Evolutionary conservation across 768 basidiomycete species (phyloP).

Genomic region (Amanita jacksonii): DNA sequence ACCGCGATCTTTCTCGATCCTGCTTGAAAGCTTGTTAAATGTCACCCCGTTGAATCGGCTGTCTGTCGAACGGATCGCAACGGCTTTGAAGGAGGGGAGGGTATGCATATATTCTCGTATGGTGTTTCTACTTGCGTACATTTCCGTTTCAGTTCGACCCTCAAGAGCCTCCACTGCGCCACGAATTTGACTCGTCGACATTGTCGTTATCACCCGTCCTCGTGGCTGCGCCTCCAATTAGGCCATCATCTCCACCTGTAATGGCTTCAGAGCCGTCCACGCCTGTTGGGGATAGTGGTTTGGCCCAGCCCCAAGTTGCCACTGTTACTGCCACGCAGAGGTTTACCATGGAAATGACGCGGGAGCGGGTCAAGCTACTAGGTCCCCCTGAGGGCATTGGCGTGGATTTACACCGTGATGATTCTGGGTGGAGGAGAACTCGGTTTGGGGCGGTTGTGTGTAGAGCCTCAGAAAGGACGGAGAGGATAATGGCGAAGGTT

Average conservation of each 20-base stretch:
- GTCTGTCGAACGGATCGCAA: constrained; percentile 60
- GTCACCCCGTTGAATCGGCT: constrained; percentile 54
- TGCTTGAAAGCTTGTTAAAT: constrained; percentile 66
- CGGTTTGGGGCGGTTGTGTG: constrained; percentile 7
- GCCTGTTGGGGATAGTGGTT: not conserved
- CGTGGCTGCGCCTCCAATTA: not conserved
- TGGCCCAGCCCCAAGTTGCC: not conserved
- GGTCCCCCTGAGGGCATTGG: constrained; percentile 1
- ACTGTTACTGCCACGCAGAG: not conserved
- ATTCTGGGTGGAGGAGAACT: not conserved
- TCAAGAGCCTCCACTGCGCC: not conserved
- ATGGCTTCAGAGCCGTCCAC: not conserved
- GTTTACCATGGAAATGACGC: constrained; percentile 3
- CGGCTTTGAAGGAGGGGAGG: constrained; percentile 60
- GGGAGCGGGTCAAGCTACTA: constrained; percentile 7
- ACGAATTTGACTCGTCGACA: not conserved
- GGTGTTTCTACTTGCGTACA: constrained; percentile 15
- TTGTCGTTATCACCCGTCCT: not conserved
- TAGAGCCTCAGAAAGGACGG: not conserved
- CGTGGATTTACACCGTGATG: no score
- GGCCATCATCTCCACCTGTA: not conserved
- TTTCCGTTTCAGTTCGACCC: not conserved
- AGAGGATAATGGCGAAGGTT: not conserved
- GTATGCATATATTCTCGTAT: constrained; percentile 23
- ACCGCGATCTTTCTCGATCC: constrained; percentile 57